These are phyloP conservation scores for Fusarium siculi DNA, from an alignment of 2,329 filamentous ascomycete species.

Conservation along the genomic window DNA sequence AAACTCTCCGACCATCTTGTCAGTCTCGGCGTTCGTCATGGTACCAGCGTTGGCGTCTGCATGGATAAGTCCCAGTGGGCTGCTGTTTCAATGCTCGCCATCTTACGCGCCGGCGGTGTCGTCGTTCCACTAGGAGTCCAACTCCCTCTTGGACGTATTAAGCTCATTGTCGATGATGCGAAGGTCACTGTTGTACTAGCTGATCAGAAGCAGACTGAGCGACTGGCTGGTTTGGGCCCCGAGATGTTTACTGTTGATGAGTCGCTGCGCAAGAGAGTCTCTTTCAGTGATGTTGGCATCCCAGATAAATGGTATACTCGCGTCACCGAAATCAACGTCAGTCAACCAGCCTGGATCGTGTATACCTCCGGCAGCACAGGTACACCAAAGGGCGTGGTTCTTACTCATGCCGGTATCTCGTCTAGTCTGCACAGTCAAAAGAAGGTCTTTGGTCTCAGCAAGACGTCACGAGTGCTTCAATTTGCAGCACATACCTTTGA, in stretches of 20 bases:
- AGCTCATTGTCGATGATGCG: background rate
- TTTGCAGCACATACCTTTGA: background rate
- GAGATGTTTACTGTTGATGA: background rate
- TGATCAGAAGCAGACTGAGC: background rate
- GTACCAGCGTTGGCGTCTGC: background rate
- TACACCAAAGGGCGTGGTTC: background rate
- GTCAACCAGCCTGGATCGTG: background rate
- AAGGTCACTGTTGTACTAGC: background rate
- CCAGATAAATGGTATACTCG: background rate
- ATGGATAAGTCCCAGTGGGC: conserved; percentile 4
- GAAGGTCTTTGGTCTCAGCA: background rate
- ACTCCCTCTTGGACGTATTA: background rate
- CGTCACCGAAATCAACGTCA: background rate
- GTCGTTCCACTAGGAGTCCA: background rate
- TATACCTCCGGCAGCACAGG: background rate
- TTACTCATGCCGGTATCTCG: background rate
- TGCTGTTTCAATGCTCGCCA: background rate
- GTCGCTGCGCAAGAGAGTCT: background rate
- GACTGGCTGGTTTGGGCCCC: background rate
- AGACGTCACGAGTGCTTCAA: background rate
- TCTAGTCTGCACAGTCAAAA: background rate
- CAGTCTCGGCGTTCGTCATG: background rate
- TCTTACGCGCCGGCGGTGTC: background rate
- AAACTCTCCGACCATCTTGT: background rate
- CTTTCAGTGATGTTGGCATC: background rate